Conservation (phyloP, 306 rosid genomes). For the Mimosa pudica region DNA sequence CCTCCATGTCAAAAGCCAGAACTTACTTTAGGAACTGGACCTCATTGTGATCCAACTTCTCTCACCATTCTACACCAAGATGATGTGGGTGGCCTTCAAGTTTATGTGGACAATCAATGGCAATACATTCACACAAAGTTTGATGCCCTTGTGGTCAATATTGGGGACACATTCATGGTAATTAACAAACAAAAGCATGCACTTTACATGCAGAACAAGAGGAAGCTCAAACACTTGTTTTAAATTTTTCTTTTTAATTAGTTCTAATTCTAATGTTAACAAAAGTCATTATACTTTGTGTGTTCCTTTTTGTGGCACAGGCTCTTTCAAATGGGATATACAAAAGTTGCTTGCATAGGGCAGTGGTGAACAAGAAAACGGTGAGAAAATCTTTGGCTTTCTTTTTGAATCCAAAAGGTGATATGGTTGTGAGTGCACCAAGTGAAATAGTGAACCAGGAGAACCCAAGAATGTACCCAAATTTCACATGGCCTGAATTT, state of each 20-base stretch:
- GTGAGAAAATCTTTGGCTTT: constrained; percentile 92
- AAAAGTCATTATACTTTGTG: not conserved
- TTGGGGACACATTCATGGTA: constrained; percentile 99
- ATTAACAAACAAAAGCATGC: not conserved
- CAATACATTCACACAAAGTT: constrained; percentile 70
- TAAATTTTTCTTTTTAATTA: not conserved
- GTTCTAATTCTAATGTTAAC: not conserved
- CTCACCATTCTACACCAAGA: constrained; percentile 93
- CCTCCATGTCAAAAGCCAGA: constrained; percentile 93
- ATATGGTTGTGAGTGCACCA: constrained; percentile 84
- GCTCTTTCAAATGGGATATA: constrained; percentile 92
- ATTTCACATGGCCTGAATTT: constrained; percentile 93
- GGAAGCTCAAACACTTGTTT: not conserved
- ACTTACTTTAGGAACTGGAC: constrained; percentile 88
- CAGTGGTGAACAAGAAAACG: constrained; percentile 83
- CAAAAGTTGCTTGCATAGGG: constrained; percentile 95
- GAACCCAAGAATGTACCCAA: constrained; percentile 75
- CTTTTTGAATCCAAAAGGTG: constrained; percentile 83
- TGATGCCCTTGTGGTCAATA: constrained; percentile 88
- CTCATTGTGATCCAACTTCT: constrained; percentile 98
- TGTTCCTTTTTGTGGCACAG: constrained; percentile 29
- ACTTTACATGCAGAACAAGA: not conserved
- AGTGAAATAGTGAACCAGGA: constrained; percentile 59
- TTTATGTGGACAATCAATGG: constrained; percentile 84
- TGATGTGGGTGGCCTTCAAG: constrained; percentile 90